phyloP scores from a whole-genome alignment of 2,329 filamentous ascomycete species.

The Trichoderma gracile region DNA sequence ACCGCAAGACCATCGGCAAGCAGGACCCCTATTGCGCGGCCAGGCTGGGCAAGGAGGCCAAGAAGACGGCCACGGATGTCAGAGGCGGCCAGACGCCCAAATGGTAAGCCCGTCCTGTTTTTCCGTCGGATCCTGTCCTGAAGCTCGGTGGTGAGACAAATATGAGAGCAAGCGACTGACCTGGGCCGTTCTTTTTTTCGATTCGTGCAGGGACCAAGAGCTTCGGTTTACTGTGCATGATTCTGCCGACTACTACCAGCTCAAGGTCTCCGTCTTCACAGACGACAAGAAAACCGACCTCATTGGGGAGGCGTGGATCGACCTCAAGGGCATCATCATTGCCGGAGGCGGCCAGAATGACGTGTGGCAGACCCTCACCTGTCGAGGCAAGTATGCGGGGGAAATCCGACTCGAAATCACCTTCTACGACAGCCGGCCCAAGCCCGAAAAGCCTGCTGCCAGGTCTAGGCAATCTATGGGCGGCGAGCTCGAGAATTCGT shows the following conservation, averaged over 20 bases:
- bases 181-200: background rate
- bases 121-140: background rate
- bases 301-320: constrained; percentile 92
- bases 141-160: background rate
- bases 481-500: constrained; percentile 40
- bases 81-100: constrained; percentile 91
- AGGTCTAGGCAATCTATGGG: constrained; percentile 51
- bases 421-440: constrained; percentile 87
- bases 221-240: constrained; percentile 95
- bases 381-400: constrained; percentile 91
- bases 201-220: constrained; percentile 80
- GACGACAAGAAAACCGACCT: constrained; percentile 97
- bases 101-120: constrained; percentile 62
- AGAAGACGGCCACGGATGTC: constrained; percentile 93
- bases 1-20: constrained; percentile 96
- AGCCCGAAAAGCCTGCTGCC: constrained; percentile 67
- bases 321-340: constrained; percentile 76
- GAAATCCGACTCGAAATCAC: constrained; percentile 95
- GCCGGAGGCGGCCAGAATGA: constrained; percentile 91
- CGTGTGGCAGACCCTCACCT: constrained; percentile 84
- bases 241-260: constrained; percentile 90
- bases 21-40: constrained; percentile 97
- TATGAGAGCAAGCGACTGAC: background rate
- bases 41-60: constrained; percentile 90
- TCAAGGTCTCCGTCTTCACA: constrained; percentile 96